Evolutionary conservation across 768 basidiomycete species (phyloP).

Genomic region (Pseudohyphozyma bogoriensis): DNA sequence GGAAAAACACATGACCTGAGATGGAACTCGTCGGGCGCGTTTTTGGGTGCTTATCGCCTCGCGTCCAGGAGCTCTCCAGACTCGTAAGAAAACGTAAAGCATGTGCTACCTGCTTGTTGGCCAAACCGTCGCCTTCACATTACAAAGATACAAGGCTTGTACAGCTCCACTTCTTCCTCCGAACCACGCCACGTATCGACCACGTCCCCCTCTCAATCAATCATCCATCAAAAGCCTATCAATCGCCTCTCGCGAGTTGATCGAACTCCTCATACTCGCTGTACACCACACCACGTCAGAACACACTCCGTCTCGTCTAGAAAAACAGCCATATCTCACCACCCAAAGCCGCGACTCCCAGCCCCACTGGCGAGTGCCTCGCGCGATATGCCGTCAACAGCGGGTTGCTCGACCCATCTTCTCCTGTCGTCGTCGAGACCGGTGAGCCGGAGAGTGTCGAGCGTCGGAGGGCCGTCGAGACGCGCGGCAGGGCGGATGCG

Average conservation of each 20-base stretch:
- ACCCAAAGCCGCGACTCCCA: too few species aligned
- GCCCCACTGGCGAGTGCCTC: conserved; percentile 13
- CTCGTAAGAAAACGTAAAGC: too few species aligned
- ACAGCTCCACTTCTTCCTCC: neutral
- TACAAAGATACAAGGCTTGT: neutral
- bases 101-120: neutral
- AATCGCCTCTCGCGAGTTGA: conserved; percentile 19
- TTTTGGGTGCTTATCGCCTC: too few species aligned
- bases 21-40: too few species aligned
- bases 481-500: neutral
- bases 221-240: conserved; percentile 16
- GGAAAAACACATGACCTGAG: too few species aligned
- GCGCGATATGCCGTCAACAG: conserved; percentile 19
- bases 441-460: neutral
- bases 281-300: neutral
- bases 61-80: too few species aligned
- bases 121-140: neutral
- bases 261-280: neutral
- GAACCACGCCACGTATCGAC: neutral
- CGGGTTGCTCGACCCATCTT: neutral
- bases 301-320: neutral
- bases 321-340: neutral
- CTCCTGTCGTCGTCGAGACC: neutral
- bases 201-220: neutral
- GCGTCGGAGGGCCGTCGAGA: neutral